Evolutionary conservation across 768 basidiomycete genomes (phyloP), one percentile per base, ranked within the genome.

Genomic region (Dictyophora rubrovolvata): DNA sequence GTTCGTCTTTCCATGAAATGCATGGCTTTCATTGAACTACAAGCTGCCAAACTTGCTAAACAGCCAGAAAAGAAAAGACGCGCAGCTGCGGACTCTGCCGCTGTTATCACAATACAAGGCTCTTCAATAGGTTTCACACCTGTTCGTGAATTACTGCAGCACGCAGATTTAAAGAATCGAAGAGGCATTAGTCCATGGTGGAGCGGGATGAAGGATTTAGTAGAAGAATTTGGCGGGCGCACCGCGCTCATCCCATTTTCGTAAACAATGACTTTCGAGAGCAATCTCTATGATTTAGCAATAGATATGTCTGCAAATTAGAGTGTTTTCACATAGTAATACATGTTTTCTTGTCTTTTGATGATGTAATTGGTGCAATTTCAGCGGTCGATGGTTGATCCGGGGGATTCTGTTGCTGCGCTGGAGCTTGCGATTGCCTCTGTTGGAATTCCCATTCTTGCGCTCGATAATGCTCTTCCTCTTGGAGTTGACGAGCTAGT

Each of bases 131-230:
- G 82, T 63, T 92, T 92, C 83, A 88, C 93, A 1, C 82, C 88
- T 0, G 89, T 94, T 61, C 76, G 79, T 61, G 90, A 90, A 65
- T 90, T 98, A 81, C 75, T 88, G 56, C 74, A 76, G 60, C 85
- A 91, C 52, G 89, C 95, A 21, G 94, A 99, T 72, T 90, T 95
- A 86, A 83, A 81, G 75, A 84, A 93, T 69, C 78, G 95, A 61
- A 72, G 93, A 61, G 93, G 91, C 0, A 88, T 83, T 69, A 71
- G 74, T 23, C 72, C 76, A 54, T 93, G 92, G 90, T 97, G 94
- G 94, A 72, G 70, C 17, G 77, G 72, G 12, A 72, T 85, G 55
- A 86, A 82, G 68, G 75, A 78, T 18, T 71, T 96, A 57, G 85
- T 83, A 10, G 92, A 95, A 72, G 77, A 79, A 48, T 72, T 97